Base-by-base conservation (phyloP, 2,329 filamentous ascomycete species). In the Dendryphion nanum region DNA sequence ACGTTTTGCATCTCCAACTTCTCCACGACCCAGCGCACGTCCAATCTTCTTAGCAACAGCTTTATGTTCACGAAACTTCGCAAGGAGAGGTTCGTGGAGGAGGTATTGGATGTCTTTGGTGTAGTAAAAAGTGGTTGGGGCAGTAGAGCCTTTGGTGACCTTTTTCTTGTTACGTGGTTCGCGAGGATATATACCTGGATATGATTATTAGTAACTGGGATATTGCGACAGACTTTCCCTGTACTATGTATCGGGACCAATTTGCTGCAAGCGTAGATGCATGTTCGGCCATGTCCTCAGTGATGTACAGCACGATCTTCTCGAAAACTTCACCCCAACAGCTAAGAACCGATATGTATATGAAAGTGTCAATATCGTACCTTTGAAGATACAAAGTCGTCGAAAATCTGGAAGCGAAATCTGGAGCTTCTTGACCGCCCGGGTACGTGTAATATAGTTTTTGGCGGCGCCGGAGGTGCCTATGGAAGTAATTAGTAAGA, bases 371-470 rank as follows among this genome's bases (percentile, higher is more conserved):
- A n/a, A n/a, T n/a, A n/a, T 13, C 36, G 16, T 60, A 76, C 79
- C 93, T 76, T 97, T 97, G 85, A 95, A 98, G 69, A 98, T 98
- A 74, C 93, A 98, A 65, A 98, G 79, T 73, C 95, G 86, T 72
- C 93, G 85, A 73, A 98, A 98, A 72, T 98, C 93, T 53, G 90
- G 89, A 40, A 98, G 81, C 61, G 87, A 95, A 70, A 98, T 86
- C 72, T 98, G 93, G 47, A 98, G 83, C 75, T 97, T 98, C 69
- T 90, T 89, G 58, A 98, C 89, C 31, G 93, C 93, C 74, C 96
- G 89, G 29, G 91, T 96, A 68, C 93, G 81, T 41, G 93, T 98
- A 57, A 98, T 89, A 76, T 91, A 98, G 79, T 98, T 98, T 74
- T 93, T 95, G 73, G 90, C 89, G 68, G 89, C 85, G 68, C 93